Percentiles rank a stretch among this genome's conserved stretches.
Conservation (phyloP, 164 flowering plant species). For the Vitis amurensis region DNA sequence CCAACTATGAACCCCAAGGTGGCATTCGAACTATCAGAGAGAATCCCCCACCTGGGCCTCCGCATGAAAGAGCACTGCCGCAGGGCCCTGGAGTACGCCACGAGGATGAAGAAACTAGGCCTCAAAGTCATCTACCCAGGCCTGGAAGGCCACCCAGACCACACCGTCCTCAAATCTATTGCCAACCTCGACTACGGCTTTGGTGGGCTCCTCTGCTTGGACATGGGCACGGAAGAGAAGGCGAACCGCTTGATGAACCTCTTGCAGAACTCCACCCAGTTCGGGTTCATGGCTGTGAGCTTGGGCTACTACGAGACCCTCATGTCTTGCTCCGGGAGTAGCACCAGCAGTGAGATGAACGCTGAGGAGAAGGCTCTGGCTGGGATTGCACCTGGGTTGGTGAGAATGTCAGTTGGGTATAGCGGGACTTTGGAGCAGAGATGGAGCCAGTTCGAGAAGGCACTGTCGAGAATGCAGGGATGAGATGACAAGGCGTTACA, state of each 20-base stretch:
- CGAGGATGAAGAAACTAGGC: constrained; percentile 77
- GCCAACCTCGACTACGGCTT: constrained; percentile 71
- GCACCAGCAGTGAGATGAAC: constrained; percentile 88
- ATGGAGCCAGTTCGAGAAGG: constrained; percentile 84
- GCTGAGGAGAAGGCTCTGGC: constrained; percentile 65
- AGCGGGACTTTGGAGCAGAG: constrained; percentile 82
- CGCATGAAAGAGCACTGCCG: constrained; percentile 87
- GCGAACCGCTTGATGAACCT: constrained; percentile 72
- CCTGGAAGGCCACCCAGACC: constrained; percentile 83
- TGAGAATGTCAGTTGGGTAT: constrained; percentile 91
- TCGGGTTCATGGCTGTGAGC: constrained; percentile 94
- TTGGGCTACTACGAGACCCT: constrained; percentile 94
- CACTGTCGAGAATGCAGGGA: constrained; percentile 49
- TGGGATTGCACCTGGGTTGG: constrained; percentile 84
- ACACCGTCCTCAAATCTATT: constrained; percentile 51
- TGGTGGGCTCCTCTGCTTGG: constrained; percentile 78
- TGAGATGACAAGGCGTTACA: too few relatives aligned
- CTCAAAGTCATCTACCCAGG: constrained; percentile 92
- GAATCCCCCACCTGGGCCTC: constrained; percentile 79
- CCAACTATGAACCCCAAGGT: constrained; percentile 96
- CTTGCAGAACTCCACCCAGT: constrained; percentile 71
- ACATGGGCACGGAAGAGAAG: constrained; percentile 82
- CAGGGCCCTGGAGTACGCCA: constrained; percentile 68
- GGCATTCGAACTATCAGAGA: constrained; percentile 80
- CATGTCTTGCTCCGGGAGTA: constrained; percentile 95